Conservation (phyloP, 331 rosid species). For the Stylosanthes scabra region DNA sequence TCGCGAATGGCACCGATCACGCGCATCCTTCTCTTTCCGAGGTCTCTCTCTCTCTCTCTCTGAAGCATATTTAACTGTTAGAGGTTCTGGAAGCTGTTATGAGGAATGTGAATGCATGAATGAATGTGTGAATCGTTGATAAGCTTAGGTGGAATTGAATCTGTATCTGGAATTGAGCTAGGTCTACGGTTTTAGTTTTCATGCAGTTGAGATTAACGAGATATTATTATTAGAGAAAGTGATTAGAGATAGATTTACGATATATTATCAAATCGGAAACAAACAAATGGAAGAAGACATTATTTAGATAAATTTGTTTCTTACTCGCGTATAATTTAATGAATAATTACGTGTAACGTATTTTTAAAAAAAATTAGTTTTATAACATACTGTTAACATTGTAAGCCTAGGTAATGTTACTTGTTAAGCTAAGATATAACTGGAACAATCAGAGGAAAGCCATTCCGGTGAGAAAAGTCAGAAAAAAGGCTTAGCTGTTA, state of each 20-base stretch:
- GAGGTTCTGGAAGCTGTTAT: constrained; percentile 5
- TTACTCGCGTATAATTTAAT: background rate
- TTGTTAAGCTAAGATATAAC: background rate
- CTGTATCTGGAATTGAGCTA: constrained; percentile 10
- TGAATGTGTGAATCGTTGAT: background rate
- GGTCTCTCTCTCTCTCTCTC: constrained; percentile 43
- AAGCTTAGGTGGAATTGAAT: background rate
- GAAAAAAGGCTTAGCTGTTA: background rate
- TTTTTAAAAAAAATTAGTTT: background rate
- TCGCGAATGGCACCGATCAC: constrained; percentile 61
- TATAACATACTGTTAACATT: background rate
- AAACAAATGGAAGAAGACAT: background rate
- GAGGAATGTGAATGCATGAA: background rate
- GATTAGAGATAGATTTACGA: too few species aligned
- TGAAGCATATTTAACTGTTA: constrained; percentile 7
- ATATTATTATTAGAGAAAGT: background rate
- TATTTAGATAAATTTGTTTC: background rate
- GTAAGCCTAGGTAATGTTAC: background rate
- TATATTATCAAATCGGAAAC: background rate
- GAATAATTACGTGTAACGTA: background rate
- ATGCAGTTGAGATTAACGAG: background rate
- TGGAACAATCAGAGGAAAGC: background rate
- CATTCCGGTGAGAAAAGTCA: background rate
- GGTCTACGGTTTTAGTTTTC: constrained; percentile 12
- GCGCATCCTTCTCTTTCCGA: constrained; percentile 44